Conservation (phyloP, 2,329 filamentous ascomycete species). For the Zymoseptoria crescenta region DNA sequence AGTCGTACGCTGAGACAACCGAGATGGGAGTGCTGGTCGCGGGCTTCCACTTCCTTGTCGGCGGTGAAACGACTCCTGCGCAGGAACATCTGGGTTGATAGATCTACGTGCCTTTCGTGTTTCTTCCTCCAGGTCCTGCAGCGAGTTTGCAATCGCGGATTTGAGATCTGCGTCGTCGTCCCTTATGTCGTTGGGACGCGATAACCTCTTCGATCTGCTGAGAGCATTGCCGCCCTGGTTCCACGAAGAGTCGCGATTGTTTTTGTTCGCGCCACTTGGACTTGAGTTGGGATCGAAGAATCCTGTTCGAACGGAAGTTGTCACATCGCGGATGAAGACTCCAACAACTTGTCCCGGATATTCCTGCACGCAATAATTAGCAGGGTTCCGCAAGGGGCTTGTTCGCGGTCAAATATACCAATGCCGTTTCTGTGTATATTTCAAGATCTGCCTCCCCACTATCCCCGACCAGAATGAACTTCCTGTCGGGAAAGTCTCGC, state of each 20-base stretch:
- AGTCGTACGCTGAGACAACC: constrained; percentile 8
- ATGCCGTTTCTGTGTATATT: constrained; percentile 88
- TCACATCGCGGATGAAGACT: constrained; percentile 93
- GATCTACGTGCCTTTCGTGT: constrained; percentile 28
- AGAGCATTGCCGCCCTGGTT: constrained; percentile 27
- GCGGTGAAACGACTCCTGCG: constrained; percentile 3
- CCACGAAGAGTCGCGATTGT: constrained; percentile 24
- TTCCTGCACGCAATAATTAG: not conserved
- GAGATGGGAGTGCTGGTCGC: constrained; percentile 32
- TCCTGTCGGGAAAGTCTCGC: constrained; percentile 78
- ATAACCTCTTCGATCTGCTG: constrained; percentile 25
- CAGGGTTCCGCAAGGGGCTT: not conserved
- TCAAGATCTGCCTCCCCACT: constrained; percentile 95
- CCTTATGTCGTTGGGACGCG: constrained; percentile 29
- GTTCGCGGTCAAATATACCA: constrained; percentile 50
- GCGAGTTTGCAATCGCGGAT: constrained; percentile 41
- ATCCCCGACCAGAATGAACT: constrained; percentile 87
- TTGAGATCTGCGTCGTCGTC: constrained; percentile 42
- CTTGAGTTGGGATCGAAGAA: constrained; percentile 67
- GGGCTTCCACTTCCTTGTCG: constrained; percentile 3
- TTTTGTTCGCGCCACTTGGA: constrained; percentile 25
- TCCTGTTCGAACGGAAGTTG: constrained; percentile 57
- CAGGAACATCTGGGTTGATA: constrained; percentile 30
- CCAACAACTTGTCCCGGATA: constrained; percentile 68
- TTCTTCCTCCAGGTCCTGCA: constrained; percentile 38